A percentile compares a stretch with the other conserved stretches of the same genome.
Conservation (phyloP, 345 rosid species). For the Aegle marmelos region DNA sequence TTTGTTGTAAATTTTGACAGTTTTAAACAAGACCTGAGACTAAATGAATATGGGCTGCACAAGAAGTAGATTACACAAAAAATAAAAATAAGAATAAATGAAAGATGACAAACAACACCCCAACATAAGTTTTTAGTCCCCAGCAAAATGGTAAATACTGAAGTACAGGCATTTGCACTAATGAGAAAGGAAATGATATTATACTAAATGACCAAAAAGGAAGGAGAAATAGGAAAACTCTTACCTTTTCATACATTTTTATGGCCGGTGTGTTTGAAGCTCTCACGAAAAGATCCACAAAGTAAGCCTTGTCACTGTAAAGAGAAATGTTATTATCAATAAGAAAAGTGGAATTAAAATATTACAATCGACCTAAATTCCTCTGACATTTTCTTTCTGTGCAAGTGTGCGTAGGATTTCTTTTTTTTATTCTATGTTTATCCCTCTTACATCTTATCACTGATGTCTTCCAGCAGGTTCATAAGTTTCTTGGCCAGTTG, state of each 20-base stretch:
- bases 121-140: background rate
- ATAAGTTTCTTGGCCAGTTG: conserved; percentile 85
- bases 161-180: background rate
- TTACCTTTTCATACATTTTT: conserved; percentile 98
- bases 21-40: background rate
- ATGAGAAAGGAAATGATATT: conserved; percentile 1
- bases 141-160: background rate
- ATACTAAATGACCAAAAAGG: background rate
- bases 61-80: background rate
- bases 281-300: conserved; percentile 93
- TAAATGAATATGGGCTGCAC: background rate
- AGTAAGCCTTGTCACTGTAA: conserved; percentile 86
- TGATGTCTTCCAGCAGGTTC: conserved; percentile 82
- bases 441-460: conserved; percentile 79
- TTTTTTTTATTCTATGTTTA: background rate
- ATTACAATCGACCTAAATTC: background rate
- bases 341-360: background rate
- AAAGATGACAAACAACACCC: background rate
- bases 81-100: background rate
- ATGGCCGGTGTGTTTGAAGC: conserved; percentile 94
- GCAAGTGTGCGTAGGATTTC: background rate
- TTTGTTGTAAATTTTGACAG: background rate
- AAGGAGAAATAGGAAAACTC: background rate
- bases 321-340: conserved; percentile 10
- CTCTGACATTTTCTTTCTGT: background rate